Evolutionary conservation across 108 stramenopile genomes (phyloP).

Genomic region (Nitzschia sp.): DNA sequence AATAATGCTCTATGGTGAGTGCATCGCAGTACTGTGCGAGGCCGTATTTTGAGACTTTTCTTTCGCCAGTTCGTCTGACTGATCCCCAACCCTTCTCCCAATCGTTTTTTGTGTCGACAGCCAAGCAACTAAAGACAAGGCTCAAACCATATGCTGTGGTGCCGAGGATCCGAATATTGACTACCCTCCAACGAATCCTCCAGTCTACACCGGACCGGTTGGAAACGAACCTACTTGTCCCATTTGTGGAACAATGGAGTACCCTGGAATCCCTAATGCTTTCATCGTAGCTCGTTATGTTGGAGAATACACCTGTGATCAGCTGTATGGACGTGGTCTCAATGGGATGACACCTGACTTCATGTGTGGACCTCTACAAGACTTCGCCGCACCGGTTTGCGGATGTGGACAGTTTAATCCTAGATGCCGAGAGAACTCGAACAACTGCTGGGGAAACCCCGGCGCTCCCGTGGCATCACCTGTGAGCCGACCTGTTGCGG

Average conservation of each 20-base stretch:
- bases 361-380: conserved; percentile 26
- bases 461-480: neutral
- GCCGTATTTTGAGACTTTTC: too few relatives aligned
- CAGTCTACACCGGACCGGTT: neutral
- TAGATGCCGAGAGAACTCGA: neutral
- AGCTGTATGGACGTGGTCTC: conserved; percentile 14
- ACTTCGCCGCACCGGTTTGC: conserved; percentile 4
- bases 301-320: conserved; percentile 11
- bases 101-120: neutral
- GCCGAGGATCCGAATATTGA: neutral
- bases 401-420: conserved; percentile 23
- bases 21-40: neutral
- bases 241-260: conserved; percentile 19
- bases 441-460: neutral
- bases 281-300: conserved; percentile 16
- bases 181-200: conserved; percentile 1
- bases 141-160: conserved; percentile 8
- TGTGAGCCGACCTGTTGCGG: neutral
- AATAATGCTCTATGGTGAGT: conserved; percentile 4
- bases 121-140: neutral
- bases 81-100: too few relatives aligned
- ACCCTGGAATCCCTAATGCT: conserved; percentile 16
- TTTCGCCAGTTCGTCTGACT: too few relatives aligned
- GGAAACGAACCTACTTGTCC: conserved; percentile 13
- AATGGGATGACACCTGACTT: conserved; percentile 17